Percentiles rank a stretch among this genome's conserved stretches.
These are phyloP conservation scores for Ilex paraguariensis DNA, from an alignment of 305 asterid genomes.

Conservation along the genomic window DNA sequence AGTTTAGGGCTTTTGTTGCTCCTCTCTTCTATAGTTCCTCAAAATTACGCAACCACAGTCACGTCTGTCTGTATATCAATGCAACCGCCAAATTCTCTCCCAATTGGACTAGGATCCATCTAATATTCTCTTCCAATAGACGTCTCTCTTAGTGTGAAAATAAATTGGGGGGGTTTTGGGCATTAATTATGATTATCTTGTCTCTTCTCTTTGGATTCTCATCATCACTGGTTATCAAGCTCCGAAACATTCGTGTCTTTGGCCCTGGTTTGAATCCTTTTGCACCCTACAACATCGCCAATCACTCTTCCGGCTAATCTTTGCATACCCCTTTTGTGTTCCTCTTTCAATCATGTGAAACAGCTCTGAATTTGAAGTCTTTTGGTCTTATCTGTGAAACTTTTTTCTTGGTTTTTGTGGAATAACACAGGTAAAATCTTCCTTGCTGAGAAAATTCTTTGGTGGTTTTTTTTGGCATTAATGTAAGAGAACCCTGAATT, in stretches of 20 bases:
- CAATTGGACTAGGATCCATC: slow-evolving; percentile 9
- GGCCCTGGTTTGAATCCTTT: slow-evolving; percentile 99
- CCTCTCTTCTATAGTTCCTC: no score
- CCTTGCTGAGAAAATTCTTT: no score
- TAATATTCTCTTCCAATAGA: neutral
- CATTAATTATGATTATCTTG: slow-evolving; percentile 38
- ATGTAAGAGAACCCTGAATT: neutral
- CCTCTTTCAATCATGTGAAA: slow-evolving; percentile 32
- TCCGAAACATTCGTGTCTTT: slow-evolving; percentile 66
- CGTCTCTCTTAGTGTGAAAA: neutral
- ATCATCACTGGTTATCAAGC: slow-evolving; percentile 38
- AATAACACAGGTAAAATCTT: neutral
- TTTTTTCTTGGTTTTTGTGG: slow-evolving; percentile 23
- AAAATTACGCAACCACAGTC: no score
- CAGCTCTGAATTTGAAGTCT: slow-evolving; percentile 13
- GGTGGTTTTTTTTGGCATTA: no score
- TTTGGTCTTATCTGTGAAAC: slow-evolving; percentile 12
- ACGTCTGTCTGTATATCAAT: neutral
- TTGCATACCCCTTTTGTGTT: neutral
- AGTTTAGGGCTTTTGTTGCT: no score
- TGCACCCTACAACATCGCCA: slow-evolving; percentile 70
- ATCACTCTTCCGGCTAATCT: slow-evolving; percentile 84
- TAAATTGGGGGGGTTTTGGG: slow-evolving; percentile 9
- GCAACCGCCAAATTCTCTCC: slow-evolving; percentile 25
- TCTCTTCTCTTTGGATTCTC: slow-evolving; percentile 32